A percentile compares a stretch with the other conserved stretches of the same genome.
Evolutionary conservation across 2,329 filamentous ascomycete genomes (phyloP).

Genomic region (Ophiostoma australiae): DNA sequence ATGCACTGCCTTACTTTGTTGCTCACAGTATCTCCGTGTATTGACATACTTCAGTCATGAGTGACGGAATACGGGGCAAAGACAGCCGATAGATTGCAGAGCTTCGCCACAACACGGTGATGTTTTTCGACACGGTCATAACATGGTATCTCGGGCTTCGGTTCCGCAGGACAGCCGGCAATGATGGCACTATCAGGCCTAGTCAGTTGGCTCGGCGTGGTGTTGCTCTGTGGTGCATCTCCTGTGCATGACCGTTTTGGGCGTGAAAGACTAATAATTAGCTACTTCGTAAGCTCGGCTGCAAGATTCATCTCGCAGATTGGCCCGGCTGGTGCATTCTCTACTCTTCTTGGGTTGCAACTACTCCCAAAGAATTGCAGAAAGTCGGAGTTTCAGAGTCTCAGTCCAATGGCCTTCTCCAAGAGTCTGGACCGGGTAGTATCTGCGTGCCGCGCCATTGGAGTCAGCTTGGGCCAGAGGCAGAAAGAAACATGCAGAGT

Average conservation of each 20-base stretch:
- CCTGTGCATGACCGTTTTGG: too few relatives aligned
- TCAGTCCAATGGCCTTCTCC: neutral
- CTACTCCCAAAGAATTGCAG: too few relatives aligned
- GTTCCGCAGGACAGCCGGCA: neutral
- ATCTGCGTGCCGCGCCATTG: neutral
- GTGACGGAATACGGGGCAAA: neutral
- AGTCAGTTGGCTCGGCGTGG: neutral
- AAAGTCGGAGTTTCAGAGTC: too few relatives aligned
- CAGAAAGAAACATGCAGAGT: neutral
- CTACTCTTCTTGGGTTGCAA: neutral
- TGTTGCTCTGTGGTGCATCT: neutral
- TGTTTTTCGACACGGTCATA: neutral
- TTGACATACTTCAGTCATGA: neutral
- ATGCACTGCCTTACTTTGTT: neutral
- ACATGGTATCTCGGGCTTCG: slow-evolving; percentile 7
- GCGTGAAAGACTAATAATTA: neutral
- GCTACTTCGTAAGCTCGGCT: neutral
- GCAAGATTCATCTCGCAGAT: neutral
- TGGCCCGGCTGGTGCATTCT: neutral
- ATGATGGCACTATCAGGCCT: neutral
- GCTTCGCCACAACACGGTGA: neutral
- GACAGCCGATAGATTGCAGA: neutral
- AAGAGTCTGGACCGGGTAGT: neutral
- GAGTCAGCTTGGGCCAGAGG: slow-evolving; percentile 2
- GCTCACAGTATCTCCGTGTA: neutral